phyloP scores from a whole-genome alignment of 306 rosid genomes.

The Hippophae gyantsensis region DNA sequence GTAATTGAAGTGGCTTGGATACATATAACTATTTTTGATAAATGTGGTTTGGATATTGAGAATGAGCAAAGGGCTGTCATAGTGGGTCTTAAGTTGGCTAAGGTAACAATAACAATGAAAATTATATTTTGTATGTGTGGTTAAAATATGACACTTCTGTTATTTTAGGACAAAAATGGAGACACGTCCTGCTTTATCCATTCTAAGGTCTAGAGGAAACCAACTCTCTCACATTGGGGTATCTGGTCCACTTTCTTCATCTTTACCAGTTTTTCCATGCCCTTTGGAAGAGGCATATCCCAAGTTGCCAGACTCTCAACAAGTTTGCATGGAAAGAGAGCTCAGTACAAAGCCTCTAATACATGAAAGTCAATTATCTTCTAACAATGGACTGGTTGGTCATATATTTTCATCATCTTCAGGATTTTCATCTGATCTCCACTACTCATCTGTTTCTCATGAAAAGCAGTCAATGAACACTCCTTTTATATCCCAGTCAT shows the following conservation, averaged over 20 bases:
- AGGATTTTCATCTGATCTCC: conserved; percentile 73
- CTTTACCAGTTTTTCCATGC: conserved; percentile 47
- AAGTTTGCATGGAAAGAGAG: conserved; percentile 46
- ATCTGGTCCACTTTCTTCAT: conserved; percentile 51
- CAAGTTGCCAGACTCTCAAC: conserved; percentile 63
- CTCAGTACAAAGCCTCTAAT: conserved; percentile 36
- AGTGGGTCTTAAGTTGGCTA: conserved; percentile 35
- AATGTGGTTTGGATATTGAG: conserved; percentile 27
- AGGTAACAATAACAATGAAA: conserved; percentile 15
- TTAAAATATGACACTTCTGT: conserved; percentile 26
- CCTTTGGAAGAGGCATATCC: conserved; percentile 58
- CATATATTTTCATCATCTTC: conserved; percentile 82
- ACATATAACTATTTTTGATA: no score
- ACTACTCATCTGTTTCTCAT: conserved; percentile 63
- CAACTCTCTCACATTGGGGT: conserved; percentile 56
- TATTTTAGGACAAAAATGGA: conserved; percentile 54
- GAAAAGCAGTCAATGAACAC: conserved; percentile 40
- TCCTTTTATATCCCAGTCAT: conserved; percentile 51
- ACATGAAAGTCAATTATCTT: conserved; percentile 42
- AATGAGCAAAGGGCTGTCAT: conserved; percentile 20
- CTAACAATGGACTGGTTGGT: conserved; percentile 68
- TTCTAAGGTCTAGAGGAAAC: conserved; percentile 53
- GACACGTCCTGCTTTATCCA: conserved; percentile 58
- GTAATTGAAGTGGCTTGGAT: conserved; percentile 31
- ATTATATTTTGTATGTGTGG: conserved; percentile 15